Evolutionary conservation across 768 basidiomycete species (phyloP), one percentile per base, ranked within the genome.

Genomic region (Termitomyces sp.): DNA sequence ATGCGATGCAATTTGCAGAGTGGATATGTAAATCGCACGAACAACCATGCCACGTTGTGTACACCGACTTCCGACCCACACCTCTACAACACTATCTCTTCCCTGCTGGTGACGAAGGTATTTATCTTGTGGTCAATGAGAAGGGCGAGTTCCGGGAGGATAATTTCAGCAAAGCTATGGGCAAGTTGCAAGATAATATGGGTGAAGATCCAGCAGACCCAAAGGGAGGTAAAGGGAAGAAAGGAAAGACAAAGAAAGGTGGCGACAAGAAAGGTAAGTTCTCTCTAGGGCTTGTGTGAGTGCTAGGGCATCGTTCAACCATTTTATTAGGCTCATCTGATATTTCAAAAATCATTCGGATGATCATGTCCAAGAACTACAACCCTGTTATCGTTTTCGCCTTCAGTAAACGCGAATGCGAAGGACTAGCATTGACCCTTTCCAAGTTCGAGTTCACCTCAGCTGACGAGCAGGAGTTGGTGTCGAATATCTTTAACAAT

Each of bases 311-410:
- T 52, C 5, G 40, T 48, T 59, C 36, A 40, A 17, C 46, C 54
- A 11, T 15, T 25, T 25, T 4, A 32, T 11, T 63, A 95, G 94
- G 94, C 1, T 80, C 86, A 2, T 94, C 94, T 49, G 97, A 99
- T 72, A 94, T 98, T 64, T 92, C 92, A 62, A 98, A 97, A 77
- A 96, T 99, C 65, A 90, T 98, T 72, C 92, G 92, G 73, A 94
- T 98, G 90, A 97, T 99, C 76, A 94, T 98, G 93, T 76, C 87
- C 63, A 96, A 96, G 76, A 94, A 95, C 72, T 96, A 94, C 76
- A 96, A 98, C 70, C 97, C 97, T 0, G 96, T 98, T 65, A 99
- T 99, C 70, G 88, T 98, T 58, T 99, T 99, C 74, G 92, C 96
- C 5, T 99, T 99, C 77, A 93, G 92, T 77, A 98, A 98, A 73